Evolutionary conservation across 2,329 filamentous ascomycete species (phyloP), one percentile per base, ranked within the genome.

Genomic region (Exophiala aquamarina): DNA sequence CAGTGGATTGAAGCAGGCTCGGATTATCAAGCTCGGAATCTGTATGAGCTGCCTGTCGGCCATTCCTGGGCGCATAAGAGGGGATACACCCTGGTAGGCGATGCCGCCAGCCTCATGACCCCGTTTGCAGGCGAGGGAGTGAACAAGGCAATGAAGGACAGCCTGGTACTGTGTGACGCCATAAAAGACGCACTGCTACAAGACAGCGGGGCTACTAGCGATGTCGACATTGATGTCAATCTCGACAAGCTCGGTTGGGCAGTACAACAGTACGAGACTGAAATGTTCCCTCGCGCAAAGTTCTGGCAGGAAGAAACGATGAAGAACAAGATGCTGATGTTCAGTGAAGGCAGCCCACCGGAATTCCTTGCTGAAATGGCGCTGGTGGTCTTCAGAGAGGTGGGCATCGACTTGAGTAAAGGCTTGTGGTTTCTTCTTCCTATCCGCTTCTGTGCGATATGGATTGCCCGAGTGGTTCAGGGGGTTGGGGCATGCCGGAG

Each of bases 121-220:
- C 61, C 61, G 1, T 66, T 60, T 47, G 59, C 60, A 35, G 63
- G 63, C 2, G 62, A 61, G 23, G 63, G 63, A 2, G 63, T 65
- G 15, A 65, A 65, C 26, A 52, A 54, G 33, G 58, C 61, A n/a
- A 62, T 64, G 59, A 54, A 50, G 36, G 61, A 64, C 52, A 51
- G 61, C 1, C 32, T 63, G 18, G 44, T 55, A 11, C 40, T 63
- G 26, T 51, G 52, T 19, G 54, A 58, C 5, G 54, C 50, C 3
- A 57, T 64, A 3, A 46, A 53, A 42, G 37, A 51, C 14, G 52
- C 54, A 5, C 23, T 55, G 13, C 37, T 17, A 43, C 6, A 34
- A 6, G 32, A 8, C 13, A 34, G 28, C 28, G 28, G 28, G 9
- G n/a, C 9, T n/a, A 31, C 28, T 31, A 41, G 28, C 26, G 32